Conservation (phyloP, 768 basidiomycete genomes). For the Myochromella boudieri region DNA sequence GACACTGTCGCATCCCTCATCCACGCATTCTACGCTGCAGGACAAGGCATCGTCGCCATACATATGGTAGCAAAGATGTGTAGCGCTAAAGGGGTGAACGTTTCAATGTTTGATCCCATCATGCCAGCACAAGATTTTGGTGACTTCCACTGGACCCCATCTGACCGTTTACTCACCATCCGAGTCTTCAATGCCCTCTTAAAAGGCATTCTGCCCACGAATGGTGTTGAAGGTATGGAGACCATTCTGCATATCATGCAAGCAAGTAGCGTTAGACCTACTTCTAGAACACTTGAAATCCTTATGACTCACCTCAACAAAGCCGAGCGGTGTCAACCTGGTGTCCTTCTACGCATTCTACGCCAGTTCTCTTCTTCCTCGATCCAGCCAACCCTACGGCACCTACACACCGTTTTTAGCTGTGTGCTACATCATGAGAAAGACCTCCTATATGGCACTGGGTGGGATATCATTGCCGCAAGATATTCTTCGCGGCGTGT, state of each 20-base stretch:
- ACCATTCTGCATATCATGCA: conserved; percentile 57
- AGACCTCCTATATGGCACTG: conserved; percentile 37
- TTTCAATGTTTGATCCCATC: conserved; percentile 26
- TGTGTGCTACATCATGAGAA: conserved; percentile 55
- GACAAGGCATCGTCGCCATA: conserved; percentile 49
- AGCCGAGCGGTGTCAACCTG: conserved; percentile 40
- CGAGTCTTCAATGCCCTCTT: conserved; percentile 65
- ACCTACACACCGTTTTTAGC: conserved; percentile 56
- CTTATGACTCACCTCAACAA: conserved; percentile 53
- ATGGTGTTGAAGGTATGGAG: conserved; percentile 49
- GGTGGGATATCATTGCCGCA: conserved; percentile 45
- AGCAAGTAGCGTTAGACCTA: conserved; percentile 45
- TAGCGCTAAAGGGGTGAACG: conserved; percentile 24
- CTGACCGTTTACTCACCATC: conserved; percentile 35
- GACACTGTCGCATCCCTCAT: conserved; percentile 54
- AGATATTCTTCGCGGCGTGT: conserved; percentile 33
- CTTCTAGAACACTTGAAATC: conserved; percentile 54
- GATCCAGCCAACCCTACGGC: conserved; percentile 49
- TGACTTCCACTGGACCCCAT: conserved; percentile 27
- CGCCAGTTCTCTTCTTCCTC: conserved; percentile 40
- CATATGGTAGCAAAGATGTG: conserved; percentile 51
- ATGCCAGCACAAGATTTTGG: conserved; percentile 15
- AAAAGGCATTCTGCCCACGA: conserved; percentile 43
- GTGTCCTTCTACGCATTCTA: conserved; percentile 46
- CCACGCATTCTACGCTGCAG: conserved; percentile 50